Conservation (phyloP, 495 filamentous ascomycete species). For the Aspergillus coremiiformis region DNA sequence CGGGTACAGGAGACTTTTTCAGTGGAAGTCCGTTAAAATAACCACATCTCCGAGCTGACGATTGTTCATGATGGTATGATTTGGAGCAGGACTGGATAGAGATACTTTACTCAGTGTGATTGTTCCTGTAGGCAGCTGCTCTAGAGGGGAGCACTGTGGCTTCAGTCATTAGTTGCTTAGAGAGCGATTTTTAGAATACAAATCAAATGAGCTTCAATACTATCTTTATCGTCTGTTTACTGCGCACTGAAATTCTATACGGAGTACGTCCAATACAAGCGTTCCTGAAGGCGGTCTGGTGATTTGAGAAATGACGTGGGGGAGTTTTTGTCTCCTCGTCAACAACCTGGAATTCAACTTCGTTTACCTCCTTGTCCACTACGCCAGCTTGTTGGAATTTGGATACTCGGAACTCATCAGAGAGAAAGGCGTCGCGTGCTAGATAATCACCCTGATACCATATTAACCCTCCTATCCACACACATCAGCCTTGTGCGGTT, state of each 20-base stretch:
- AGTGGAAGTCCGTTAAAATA: constrained; percentile 39
- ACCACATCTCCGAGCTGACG: neutral
- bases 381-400: neutral
- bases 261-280: too few relatives aligned
- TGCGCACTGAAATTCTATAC: too few relatives aligned
- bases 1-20: constrained; percentile 36
- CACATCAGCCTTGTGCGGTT: neutral
- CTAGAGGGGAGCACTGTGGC: neutral
- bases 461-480: constrained; percentile 6
- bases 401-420: neutral
- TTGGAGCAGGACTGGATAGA: neutral
- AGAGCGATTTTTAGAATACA: neutral
- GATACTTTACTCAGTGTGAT: neutral
- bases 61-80: neutral
- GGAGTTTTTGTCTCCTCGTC: constrained; percentile 3
- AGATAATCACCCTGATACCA: neutral
- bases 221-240: too few relatives aligned
- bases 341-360: constrained; percentile 1
- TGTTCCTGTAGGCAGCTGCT: neutral
- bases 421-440: neutral
- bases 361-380: neutral
- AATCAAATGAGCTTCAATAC: neutral
- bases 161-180: neutral
- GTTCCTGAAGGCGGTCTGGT: neutral
- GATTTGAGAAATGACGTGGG: constrained; percentile 30